Conservation (phyloP, 805 yeast genomes). For the Schwanniomyces pseudopolymorphus region DNA sequence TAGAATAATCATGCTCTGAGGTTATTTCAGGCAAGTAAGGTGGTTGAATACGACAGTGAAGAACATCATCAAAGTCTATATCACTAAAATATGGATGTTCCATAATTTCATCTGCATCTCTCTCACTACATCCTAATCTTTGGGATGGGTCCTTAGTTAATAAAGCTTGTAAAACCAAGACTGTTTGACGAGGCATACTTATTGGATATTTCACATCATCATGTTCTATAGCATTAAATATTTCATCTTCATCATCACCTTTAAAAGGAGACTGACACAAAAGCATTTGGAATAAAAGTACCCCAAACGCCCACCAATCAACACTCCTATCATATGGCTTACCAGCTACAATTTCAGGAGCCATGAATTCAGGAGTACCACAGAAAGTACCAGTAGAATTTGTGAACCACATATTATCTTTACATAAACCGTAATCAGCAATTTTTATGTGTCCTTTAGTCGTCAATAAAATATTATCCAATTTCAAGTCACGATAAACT, state of each 20-base stretch:
- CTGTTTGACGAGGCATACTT: constrained; percentile 96
- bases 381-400: constrained; percentile 91
- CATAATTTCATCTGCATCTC: constrained; percentile 93
- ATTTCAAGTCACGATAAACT: constrained; percentile 91
- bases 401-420: constrained; percentile 85
- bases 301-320: constrained; percentile 99
- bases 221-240: constrained; percentile 91
- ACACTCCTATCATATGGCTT: constrained; percentile 92
- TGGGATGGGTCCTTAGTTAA: constrained; percentile 83
- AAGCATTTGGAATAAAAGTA: constrained; percentile 91
- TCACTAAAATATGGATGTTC: constrained; percentile 91
- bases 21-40: constrained; percentile 88
- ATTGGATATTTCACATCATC: constrained; percentile 97
- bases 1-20: constrained; percentile 86
- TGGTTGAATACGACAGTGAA: constrained; percentile 69
- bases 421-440: constrained; percentile 97
- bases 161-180: constrained; percentile 86
- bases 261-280: constrained; percentile 95
- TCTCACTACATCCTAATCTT: constrained; percentile 83
- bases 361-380: constrained; percentile 99
- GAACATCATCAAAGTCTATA: constrained; percentile 85
- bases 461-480: constrained; percentile 89
- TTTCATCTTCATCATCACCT: constrained; percentile 96
- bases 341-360: constrained; percentile 94
- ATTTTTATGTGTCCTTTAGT: constrained; percentile 92